Evolutionary conservation across 2,329 filamentous ascomycete species (phyloP).

Genomic region (Diaporthe batatas): DNA sequence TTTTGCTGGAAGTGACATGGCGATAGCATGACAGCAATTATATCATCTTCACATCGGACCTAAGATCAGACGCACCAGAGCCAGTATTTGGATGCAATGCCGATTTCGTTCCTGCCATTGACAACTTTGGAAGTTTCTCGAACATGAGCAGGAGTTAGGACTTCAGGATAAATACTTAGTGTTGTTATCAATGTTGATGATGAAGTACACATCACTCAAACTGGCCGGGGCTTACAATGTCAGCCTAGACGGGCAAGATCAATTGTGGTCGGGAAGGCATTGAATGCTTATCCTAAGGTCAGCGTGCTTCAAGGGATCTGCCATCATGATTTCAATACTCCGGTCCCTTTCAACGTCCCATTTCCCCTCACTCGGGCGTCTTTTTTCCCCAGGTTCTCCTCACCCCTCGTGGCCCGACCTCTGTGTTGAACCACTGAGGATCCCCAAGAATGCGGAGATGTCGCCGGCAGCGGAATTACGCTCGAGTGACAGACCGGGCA

Average conservation of each 20-base stretch:
- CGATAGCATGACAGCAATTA: too few relatives aligned
- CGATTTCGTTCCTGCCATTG: too few relatives aligned
- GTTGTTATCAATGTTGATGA: neutral
- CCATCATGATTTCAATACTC: neutral
- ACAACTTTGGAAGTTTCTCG: neutral
- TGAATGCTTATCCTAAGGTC: neutral
- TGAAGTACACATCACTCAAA: neutral
- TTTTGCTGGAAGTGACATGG: neutral
- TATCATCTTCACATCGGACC: too few relatives aligned
- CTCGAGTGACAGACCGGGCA: neutral
- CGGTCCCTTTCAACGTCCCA: neutral
- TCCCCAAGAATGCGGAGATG: constrained; percentile 29
- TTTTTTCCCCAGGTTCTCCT: constrained; percentile 13
- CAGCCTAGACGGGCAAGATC: neutral
- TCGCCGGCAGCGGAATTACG: constrained; percentile 5
- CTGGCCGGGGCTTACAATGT: neutral
- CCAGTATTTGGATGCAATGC: too few relatives aligned
- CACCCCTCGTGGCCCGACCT: neutral
- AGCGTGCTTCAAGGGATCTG: neutral
- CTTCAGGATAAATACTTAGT: too few relatives aligned
- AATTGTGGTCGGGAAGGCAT: neutral
- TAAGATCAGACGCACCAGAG: neutral
- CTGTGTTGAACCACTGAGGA: neutral
- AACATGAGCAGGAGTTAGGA: neutral
- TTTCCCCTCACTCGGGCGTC: constrained; percentile 6